Evolutionary conservation across 257 asterid genomes (phyloP), one percentile per base, ranked within the genome.

Genomic region (Solanum acaule): DNA sequence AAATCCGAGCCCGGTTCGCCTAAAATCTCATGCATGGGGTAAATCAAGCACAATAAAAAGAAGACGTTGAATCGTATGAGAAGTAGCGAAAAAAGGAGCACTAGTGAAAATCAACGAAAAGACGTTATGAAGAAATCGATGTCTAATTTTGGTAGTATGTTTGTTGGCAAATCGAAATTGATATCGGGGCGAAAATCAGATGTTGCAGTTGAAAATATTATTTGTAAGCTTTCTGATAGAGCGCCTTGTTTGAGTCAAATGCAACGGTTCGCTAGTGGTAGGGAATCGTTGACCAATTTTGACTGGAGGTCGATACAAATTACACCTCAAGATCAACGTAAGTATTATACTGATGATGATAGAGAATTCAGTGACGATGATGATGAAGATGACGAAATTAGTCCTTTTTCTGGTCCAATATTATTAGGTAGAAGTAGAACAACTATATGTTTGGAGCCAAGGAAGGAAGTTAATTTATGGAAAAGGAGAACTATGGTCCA

Each of bases 391-490:
- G 79, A 68, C 0, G 90, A 90, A 22, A 86, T 46, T 3, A 89
- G 93, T 75, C 92, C 95, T 20, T 92, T 93, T 90, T 90, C 96
- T 40, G 94, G 93, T 79, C 95, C 95, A 83, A 88, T 93, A 8
- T 6, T 84, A 88, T n/a, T 42, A 40, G 89, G 85, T n/a, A 90
- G 89, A 14, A 87, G 52, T 27, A 87, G 33, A n/a, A 63, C 88
- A 52, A 70, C 52, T 27, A 75, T 70, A 68, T 72, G 29, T 10
- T 88, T 94, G 94, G 95, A 94, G 94, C 96, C 98, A 86, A 96
- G 93, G 90, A 95, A 93, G 89, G 98, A 96, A 90, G 93, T 96
- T 79, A 96, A 96, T 92, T 75, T 96, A 88, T 95, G 98, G 99
- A 94, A 93, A 52, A 94, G 98, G 87, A 93, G 99, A 93, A 95